These are phyloP conservation scores for Fusarium drepaniforme DNA, from an alignment of 2,329 filamentous ascomycete genomes.

Conservation along the genomic window DNA sequence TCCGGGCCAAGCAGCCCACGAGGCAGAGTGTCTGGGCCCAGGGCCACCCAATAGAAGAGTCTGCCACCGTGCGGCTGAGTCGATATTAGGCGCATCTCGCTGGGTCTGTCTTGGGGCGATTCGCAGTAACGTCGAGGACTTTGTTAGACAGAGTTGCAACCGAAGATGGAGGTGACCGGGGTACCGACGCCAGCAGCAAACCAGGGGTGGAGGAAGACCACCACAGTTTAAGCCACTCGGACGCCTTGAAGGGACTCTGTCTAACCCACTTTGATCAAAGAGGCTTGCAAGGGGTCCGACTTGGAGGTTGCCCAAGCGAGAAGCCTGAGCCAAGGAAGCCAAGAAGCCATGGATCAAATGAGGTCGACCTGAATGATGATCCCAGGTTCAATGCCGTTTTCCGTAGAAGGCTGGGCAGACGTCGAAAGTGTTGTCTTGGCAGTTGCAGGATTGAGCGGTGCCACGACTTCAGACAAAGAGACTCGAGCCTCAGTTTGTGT, in stretches of 20 bases:
- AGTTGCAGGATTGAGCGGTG: neutral
- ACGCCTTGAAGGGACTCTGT: constrained; percentile 6
- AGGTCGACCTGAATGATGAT: constrained; percentile 8
- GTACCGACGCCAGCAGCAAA: constrained; percentile 10
- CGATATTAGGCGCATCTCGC: constrained; percentile 24
- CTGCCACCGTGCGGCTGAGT: constrained; percentile 41
- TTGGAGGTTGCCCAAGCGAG: constrained; percentile 18
- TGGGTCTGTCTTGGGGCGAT: constrained; percentile 8
- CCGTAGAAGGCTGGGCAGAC: constrained; percentile 35
- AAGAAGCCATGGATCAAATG: constrained; percentile 11
- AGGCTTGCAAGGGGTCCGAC: constrained; percentile 20
- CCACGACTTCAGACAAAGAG: neutral
- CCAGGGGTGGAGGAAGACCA: constrained; percentile 25
- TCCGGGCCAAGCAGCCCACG: constrained; percentile 29
- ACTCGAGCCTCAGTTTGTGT: neutral
- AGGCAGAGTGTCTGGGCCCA: constrained; percentile 33
- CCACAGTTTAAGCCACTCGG: constrained; percentile 9
- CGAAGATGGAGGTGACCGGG: constrained; percentile 10
- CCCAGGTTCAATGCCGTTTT: constrained; percentile 28
- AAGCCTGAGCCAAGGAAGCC: constrained; percentile 13
- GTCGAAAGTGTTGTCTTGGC: constrained; percentile 1
- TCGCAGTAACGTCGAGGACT: constrained; percentile 18
- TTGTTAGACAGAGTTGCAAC: constrained; percentile 19
- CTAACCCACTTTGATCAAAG: neutral
- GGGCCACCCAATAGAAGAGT: constrained; percentile 29